Evolutionary conservation across 2,329 filamentous ascomycete species (phyloP).

Genomic region (Penicillium fuscoglaucum): DNA sequence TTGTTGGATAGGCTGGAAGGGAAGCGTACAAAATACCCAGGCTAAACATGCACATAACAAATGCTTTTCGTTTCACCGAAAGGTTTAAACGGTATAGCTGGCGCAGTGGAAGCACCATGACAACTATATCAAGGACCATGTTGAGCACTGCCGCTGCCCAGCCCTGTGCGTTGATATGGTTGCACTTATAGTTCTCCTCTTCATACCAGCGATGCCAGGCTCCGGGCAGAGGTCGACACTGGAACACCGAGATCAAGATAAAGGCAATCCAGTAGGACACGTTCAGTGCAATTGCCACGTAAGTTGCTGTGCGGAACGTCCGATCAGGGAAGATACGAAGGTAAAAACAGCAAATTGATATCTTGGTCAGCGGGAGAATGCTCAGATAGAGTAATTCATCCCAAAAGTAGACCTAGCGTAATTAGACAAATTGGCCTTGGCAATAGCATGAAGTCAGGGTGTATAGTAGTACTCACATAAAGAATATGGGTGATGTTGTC

Average conservation of each 20-base stretch:
- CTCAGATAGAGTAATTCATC: conserved; percentile 36
- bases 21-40: conserved; percentile 38
- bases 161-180: conserved; percentile 41
- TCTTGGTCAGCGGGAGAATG: conserved; percentile 35
- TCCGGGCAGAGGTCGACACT: conserved; percentile 40
- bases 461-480: conserved; percentile 28
- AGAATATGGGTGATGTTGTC: conserved; percentile 48
- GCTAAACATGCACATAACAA: conserved; percentile 40
- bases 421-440: conserved; percentile 8
- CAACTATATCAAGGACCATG: conserved; percentile 33
- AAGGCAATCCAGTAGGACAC: conserved; percentile 34
- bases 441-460: conserved; percentile 21
- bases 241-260: conserved; percentile 38
- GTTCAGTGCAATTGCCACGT: conserved; percentile 35
- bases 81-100: conserved; percentile 31
- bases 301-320: conserved; percentile 35
- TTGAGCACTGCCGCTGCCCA: conserved; percentile 38
- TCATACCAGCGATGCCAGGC: conserved; percentile 46
- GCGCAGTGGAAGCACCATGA: conserved; percentile 33
- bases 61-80: conserved; percentile 32
- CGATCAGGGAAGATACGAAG: conserved; percentile 45
- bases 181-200: conserved; percentile 35
- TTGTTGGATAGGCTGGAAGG: background rate
- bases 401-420: conserved; percentile 34
- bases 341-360: conserved; percentile 42